A percentile compares a stretch with the other conserved stretches of the same genome.
Conservation (phyloP, 495 filamentous ascomycete genomes). For the Neurospora intermedia region DNA sequence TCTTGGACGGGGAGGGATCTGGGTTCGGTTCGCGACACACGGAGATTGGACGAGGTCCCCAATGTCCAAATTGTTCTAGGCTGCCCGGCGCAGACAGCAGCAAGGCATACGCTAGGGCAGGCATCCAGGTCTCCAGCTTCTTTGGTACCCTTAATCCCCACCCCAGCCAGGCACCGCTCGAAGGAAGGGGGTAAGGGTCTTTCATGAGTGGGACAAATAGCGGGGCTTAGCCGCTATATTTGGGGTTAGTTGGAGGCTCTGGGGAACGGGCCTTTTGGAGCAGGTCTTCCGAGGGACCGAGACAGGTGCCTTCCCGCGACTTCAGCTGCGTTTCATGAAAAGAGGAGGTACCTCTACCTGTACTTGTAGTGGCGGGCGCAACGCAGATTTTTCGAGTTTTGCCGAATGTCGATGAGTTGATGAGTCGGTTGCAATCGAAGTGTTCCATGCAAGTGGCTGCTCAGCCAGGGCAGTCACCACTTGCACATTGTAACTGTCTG, state of each 20-base stretch:
- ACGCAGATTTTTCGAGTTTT: not conserved
- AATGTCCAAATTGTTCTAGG: not conserved
- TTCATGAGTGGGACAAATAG: not conserved
- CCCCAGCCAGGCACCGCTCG: not conserved
- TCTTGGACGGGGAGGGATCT: not conserved
- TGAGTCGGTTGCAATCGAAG: not conserved
- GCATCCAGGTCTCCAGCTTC: not conserved
- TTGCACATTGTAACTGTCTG: not conserved
- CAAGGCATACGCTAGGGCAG: not conserved
- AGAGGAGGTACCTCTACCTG: too few species aligned
- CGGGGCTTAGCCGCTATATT: not conserved
- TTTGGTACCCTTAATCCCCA: not conserved
- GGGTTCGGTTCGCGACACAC: not conserved
- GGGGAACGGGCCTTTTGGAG: not conserved
- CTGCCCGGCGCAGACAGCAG: not conserved
- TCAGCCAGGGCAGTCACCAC: not conserved
- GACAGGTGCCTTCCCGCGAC: too few species aligned
- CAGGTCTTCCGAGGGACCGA: not conserved
- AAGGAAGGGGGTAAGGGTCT: not conserved
- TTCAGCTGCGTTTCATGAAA: too few species aligned
- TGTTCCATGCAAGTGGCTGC: not conserved
- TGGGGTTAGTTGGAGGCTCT: not conserved
- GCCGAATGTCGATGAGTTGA: not conserved
- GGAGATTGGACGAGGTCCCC: not conserved
- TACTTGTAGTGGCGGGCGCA: too few species aligned